Evolutionary conservation across 306 rosid genomes (phyloP).

Genomic region (Fagus crenata): DNA sequence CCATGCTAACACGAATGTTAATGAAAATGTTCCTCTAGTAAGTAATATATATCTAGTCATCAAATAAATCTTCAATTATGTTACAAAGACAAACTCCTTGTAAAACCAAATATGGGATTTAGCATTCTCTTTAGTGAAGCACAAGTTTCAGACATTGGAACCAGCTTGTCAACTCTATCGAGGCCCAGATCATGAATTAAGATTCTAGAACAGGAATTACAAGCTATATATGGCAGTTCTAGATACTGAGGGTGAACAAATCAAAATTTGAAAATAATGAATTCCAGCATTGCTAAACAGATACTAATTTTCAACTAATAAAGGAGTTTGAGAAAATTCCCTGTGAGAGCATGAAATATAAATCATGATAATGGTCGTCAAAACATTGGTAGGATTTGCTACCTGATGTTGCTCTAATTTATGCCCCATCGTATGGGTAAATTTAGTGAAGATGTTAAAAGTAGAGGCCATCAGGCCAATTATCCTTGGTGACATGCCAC

Average conservation of each 20-base stretch:
- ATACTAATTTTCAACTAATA: background rate
- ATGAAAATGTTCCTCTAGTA: background rate
- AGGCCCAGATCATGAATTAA: background rate
- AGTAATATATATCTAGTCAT: background rate
- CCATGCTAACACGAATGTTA: background rate
- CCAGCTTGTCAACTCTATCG: background rate
- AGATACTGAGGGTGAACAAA: background rate
- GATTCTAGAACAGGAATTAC: background rate
- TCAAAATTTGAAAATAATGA: background rate
- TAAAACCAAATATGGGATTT: background rate
- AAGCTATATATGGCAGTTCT: background rate
- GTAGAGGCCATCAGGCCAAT: background rate
- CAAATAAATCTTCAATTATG: background rate
- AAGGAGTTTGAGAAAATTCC: background rate
- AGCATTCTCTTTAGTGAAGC: background rate
- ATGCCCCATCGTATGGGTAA: background rate
- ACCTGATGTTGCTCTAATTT: background rate
- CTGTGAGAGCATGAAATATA: background rate
- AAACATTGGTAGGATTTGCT: background rate
- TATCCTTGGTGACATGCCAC: conserved; percentile 1
- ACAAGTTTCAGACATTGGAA: background rate
- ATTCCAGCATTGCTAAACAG: background rate
- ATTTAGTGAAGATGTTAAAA: background rate
- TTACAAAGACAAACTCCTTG: background rate
- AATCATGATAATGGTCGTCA: background rate